Percentiles rank a stretch among this genome's conserved stretches.
phyloP scores from a whole-genome alignment of 2,329 filamentous ascomycete species.

The Fusarium pseudocircinatum region DNA sequence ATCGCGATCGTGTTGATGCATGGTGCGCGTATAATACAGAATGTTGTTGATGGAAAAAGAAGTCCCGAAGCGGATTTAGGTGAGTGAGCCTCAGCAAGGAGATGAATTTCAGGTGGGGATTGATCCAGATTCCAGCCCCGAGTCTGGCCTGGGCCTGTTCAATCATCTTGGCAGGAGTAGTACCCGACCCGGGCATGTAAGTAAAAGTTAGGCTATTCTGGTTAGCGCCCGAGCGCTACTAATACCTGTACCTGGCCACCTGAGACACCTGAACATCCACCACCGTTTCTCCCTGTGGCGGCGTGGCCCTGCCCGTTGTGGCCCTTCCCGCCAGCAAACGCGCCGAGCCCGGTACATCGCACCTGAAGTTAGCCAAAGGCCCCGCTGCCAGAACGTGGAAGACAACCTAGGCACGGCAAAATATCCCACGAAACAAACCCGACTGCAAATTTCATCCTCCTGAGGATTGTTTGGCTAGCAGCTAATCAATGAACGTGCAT shows the following conservation, averaged over 20 bases:
- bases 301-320: not conserved
- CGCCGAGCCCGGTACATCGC: not conserved
- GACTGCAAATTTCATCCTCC: slow-evolving; percentile 6
- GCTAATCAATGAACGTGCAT: not conserved
- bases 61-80: not conserved
- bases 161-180: not conserved
- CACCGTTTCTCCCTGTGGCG: slow-evolving; percentile 24
- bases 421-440: slow-evolving; percentile 34
- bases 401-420: slow-evolving; percentile 18
- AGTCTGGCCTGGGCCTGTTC: not conserved
- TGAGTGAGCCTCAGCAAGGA: slow-evolving; percentile 2
- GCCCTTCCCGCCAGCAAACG: slow-evolving; percentile 3
- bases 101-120: not conserved
- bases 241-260: slow-evolving; percentile 6
- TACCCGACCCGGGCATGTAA: not conserved
- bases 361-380: not conserved
- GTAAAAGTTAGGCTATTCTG: not conserved
- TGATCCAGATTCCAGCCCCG: not conserved
- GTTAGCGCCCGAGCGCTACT: slow-evolving; percentile 9
- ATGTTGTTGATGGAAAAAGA: slow-evolving; percentile 38
- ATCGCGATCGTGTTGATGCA: slow-evolving; percentile 1
- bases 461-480: not conserved
- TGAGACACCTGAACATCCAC: slow-evolving; percentile 35
- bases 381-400: slow-evolving; percentile 24
- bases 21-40: slow-evolving; percentile 18